A percentile compares a stretch with the other conserved stretches of the same genome.
Conservation (phyloP, 2,329 filamentous ascomycete genomes). For the Trichoderma sp. region DNA sequence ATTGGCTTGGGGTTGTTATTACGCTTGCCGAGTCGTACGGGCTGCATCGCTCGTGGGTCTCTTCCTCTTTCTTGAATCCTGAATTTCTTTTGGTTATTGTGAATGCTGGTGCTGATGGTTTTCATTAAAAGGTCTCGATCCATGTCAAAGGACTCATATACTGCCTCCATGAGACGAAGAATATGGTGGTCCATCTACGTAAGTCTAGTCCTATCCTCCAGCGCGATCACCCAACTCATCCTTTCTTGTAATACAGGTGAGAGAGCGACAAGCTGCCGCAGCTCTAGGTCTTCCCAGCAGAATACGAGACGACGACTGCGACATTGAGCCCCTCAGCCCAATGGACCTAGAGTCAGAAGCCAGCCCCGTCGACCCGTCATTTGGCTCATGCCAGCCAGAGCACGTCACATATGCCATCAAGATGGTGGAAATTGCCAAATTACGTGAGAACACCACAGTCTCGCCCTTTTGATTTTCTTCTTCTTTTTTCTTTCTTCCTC, state of each 20-base stretch:
- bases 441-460: slow-evolving; percentile 29
- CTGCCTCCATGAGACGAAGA: slow-evolving; percentile 40
- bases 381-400: slow-evolving; percentile 34
- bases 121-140: slow-evolving; percentile 27
- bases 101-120: background rate
- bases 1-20: slow-evolving; percentile 51
- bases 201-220: slow-evolving; percentile 24
- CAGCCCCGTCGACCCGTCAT: slow-evolving; percentile 25
- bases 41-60: slow-evolving; percentile 40
- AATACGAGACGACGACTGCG: slow-evolving; percentile 40
- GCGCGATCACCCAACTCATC: background rate
- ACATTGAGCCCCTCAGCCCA: slow-evolving; percentile 35
- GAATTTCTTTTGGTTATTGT: too few relatives aligned
- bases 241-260: slow-evolving; percentile 27
- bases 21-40: slow-evolving; percentile 51
- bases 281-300: slow-evolving; percentile 38
- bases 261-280: slow-evolving; percentile 39
- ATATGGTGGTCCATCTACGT: slow-evolving; percentile 57
- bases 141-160: slow-evolving; percentile 29
- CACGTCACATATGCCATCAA: slow-evolving; percentile 38
- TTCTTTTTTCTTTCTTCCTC: background rate
- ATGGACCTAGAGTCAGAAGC: slow-evolving; percentile 33
- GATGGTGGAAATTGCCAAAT: slow-evolving; percentile 38
- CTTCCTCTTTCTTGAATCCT: background rate
- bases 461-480: background rate